phyloP scores from a whole-genome alignment of 345 rosid genomes.

The Crucihimalaya himalaica region DNA sequence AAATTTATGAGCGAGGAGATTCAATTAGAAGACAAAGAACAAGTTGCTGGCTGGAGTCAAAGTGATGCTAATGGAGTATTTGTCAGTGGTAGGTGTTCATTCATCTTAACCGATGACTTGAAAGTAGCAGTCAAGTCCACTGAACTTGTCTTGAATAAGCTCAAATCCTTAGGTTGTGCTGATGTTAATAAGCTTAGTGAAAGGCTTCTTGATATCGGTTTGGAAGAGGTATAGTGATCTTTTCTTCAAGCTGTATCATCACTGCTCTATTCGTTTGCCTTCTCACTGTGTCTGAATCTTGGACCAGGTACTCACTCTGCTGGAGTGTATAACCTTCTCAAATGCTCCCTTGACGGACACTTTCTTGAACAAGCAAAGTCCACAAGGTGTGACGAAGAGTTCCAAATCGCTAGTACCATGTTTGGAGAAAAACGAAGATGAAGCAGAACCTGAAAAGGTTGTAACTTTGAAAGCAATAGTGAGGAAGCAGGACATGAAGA shows the following conservation, averaged over 20 bases:
- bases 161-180: slow-evolving; percentile 14
- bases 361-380: not conserved
- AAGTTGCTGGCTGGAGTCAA: not conserved
- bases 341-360: slow-evolving; percentile 31
- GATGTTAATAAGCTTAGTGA: slow-evolving; percentile 3
- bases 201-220: not conserved
- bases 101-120: slow-evolving; percentile 32
- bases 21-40: not conserved
- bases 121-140: slow-evolving; percentile 13
- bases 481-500: slow-evolving; percentile 3
- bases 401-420: not conserved
- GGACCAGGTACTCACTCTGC: slow-evolving; percentile 17
- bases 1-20: not conserved
- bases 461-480: not conserved
- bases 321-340: slow-evolving; percentile 4
- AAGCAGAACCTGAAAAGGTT: not conserved
- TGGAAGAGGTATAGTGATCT: slow-evolving; percentile 20
- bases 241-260: not conserved
- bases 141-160: slow-evolving; percentile 1
- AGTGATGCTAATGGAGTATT: slow-evolving; percentile 10
- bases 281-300: not conserved
- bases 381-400: not conserved
- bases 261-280: not conserved
- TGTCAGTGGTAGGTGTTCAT: slow-evolving; percentile 4
- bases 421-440: not conserved